phyloP scores from a whole-genome alignment of 2,329 filamentous ascomycete genomes.

The Epichloe amarillans region DNA sequence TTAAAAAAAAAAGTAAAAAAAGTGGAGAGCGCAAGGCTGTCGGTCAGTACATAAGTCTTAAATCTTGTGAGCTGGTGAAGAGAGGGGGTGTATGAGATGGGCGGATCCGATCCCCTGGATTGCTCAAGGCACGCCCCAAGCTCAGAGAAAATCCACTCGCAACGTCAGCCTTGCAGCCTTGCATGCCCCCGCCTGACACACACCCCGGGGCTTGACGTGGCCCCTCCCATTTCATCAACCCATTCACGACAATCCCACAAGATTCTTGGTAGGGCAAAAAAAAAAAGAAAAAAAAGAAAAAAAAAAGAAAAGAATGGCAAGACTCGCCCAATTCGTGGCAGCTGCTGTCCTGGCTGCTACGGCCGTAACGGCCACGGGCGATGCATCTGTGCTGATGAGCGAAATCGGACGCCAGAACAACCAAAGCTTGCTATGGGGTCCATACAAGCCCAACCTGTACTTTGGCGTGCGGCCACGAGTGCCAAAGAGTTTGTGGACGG shows the following conservation, averaged over 20 bases:
- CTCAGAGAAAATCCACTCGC: conserved; percentile 3
- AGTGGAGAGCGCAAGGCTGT: neutral
- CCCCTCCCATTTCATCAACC: neutral
- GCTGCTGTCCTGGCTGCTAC: conserved; percentile 16
- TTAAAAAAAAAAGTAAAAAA: too few relatives aligned
- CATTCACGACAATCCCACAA: neutral
- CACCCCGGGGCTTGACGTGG: conserved; percentile 2
- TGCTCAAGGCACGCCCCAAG: conserved; percentile 7
- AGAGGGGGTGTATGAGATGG: neutral
- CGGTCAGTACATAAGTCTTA: too few relatives aligned
- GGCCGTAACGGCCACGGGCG: conserved; percentile 14
- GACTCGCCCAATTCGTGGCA: conserved; percentile 18
- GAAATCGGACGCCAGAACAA: conserved; percentile 50
- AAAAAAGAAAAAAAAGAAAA: neutral
- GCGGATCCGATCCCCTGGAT: neutral
- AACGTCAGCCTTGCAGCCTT: conserved; percentile 19
- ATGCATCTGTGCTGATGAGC: conserved; percentile 28
- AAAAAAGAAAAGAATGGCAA: conserved; percentile 14
- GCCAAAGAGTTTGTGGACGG: conserved; percentile 68
- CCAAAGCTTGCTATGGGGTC: conserved; percentile 85
- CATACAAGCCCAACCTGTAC: conserved; percentile 87
- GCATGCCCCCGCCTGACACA: conserved; percentile 2
- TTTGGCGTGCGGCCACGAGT: conserved; percentile 79
- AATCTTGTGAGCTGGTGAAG: too few relatives aligned
- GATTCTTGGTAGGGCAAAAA: neutral